Conservation (phyloP, 1,139 yeast species). For the Sugiyamaella xylanicola region DNA sequence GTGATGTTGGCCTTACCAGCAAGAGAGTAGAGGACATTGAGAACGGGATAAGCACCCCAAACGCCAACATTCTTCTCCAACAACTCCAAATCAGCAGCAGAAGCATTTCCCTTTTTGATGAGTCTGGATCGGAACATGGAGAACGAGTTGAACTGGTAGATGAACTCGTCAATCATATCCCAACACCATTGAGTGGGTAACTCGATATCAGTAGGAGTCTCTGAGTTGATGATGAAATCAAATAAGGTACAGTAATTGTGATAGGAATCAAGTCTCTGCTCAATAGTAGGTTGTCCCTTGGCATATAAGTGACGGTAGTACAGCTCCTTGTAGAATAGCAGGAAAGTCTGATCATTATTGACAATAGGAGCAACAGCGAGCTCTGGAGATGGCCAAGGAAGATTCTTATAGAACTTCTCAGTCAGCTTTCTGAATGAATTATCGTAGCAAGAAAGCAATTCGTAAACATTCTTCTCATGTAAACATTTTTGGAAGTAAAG, state of each 20-base stretch:
- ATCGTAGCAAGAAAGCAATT: slow-evolving; percentile 50
- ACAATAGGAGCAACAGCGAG: slow-evolving; percentile 49
- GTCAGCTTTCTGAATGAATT: slow-evolving; percentile 50
- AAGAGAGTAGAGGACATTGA: slow-evolving; percentile 52
- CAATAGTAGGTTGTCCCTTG: slow-evolving; percentile 45
- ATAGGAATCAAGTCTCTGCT: slow-evolving; percentile 51
- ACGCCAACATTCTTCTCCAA: slow-evolving; percentile 47
- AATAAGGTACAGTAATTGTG: slow-evolving; percentile 53
- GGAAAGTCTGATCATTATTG: slow-evolving; percentile 48
- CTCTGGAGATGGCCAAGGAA: slow-evolving; percentile 51
- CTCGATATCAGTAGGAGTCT: slow-evolving; percentile 49
- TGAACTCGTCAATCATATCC: slow-evolving; percentile 56
- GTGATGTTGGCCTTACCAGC: slow-evolving; percentile 49
- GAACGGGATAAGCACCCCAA: slow-evolving; percentile 52
- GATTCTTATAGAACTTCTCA: slow-evolving; percentile 48
- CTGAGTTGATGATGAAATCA: slow-evolving; percentile 49
- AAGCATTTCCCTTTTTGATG: slow-evolving; percentile 39
- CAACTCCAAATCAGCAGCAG: slow-evolving; percentile 40
- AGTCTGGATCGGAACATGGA: slow-evolving; percentile 47
- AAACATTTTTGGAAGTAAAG: slow-evolving; percentile 48
- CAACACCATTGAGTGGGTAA: slow-evolving; percentile 53
- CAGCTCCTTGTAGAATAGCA: slow-evolving; percentile 51
- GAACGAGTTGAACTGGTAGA: slow-evolving; percentile 52
- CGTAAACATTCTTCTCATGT: slow-evolving; percentile 48
- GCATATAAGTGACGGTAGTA: slow-evolving; percentile 54